Percentiles rank a stretch among this genome's conserved stretches.
phyloP scores from a whole-genome alignment of 495 filamentous ascomycete genomes.

The Niebla homalea region DNA sequence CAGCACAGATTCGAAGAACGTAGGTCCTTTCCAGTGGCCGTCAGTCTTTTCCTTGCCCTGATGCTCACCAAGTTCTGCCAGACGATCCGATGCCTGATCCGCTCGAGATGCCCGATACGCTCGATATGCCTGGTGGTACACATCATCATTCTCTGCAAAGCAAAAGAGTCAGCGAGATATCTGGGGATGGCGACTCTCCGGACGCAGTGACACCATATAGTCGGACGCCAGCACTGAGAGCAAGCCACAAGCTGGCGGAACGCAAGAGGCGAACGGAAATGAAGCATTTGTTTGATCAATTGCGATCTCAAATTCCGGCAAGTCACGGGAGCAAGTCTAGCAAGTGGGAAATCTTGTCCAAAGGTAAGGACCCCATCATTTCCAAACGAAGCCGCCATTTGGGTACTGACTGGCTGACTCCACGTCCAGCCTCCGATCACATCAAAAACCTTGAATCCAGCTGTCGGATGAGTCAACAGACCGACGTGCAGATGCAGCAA shows the following conservation, averaged over 20 bases:
- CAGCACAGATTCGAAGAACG: constrained; percentile 54
- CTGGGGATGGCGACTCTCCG: constrained; percentile 42
- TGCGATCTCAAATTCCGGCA: constrained; percentile 70
- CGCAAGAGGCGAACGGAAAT: constrained; percentile 93
- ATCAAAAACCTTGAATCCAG: constrained; percentile 21
- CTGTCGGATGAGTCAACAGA: constrained; percentile 28
- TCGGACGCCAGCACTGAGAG: constrained; percentile 83
- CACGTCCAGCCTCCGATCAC: constrained; percentile 28
- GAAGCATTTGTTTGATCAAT: constrained; percentile 88
- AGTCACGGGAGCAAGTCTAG: constrained; percentile 86
- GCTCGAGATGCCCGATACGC: constrained; percentile 12
- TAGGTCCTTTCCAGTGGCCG: constrained; percentile 16
- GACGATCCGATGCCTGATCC: constrained; percentile 1
- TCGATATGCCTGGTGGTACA: constrained; percentile 19
- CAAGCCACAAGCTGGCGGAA: constrained; percentile 93
- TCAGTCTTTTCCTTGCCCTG: not conserved
- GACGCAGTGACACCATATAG: constrained; percentile 67
- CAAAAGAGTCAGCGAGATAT: constrained; percentile 53
- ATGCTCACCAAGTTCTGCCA: no score
- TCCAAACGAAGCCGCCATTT: constrained; percentile 23
- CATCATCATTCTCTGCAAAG: constrained; percentile 71
- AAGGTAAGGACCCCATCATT: constrained; percentile 51
- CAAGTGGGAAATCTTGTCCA: constrained; percentile 98
- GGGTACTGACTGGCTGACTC: constrained; percentile 28
- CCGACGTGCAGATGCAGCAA: constrained; percentile 23